These are phyloP conservation scores for Castanea mollissima DNA, from an alignment of 306 rosid genomes.

Conservation along the genomic window DNA sequence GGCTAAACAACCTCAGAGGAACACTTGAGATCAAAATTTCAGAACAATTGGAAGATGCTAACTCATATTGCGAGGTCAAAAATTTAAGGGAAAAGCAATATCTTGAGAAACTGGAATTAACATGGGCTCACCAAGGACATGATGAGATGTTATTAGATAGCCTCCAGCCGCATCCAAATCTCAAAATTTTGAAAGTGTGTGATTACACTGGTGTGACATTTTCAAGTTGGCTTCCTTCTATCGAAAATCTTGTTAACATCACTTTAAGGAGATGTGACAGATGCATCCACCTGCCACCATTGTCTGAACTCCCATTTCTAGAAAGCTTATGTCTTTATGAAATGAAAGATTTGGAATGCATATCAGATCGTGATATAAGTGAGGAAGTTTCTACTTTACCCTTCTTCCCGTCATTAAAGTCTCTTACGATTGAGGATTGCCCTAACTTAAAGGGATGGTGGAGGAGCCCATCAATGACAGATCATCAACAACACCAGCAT, in stretches of 20 bases:
- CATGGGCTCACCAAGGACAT: background rate
- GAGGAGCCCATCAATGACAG: background rate
- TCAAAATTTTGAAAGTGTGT: conserved; percentile 6
- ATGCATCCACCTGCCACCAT: background rate
- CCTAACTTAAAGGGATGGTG: conserved; percentile 22
- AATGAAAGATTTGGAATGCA: background rate
- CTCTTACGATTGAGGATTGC: fast-evolving
- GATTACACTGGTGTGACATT: conserved; percentile 20
- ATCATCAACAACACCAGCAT: background rate
- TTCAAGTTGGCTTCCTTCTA: conserved; percentile 7
- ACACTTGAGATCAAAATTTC: conserved; percentile 1
- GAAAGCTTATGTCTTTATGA: fast-evolving
- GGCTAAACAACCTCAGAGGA: conserved; percentile 31
- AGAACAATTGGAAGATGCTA: background rate
- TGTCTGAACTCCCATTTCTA: background rate
- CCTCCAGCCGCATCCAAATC: conserved; percentile 26
- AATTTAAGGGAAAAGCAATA: conserved; percentile 10
- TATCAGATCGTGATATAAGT: background rate
- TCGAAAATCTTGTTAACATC: background rate
- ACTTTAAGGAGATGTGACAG: background rate
- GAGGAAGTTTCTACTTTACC: background rate
- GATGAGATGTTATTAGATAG: conserved; percentile 28
- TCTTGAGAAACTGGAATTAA: conserved; percentile 18
- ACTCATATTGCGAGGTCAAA: background rate
- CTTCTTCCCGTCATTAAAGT: background rate